A percentile compares a stretch with the other conserved stretches of the same genome.
phyloP scores from a whole-genome alignment of 2,329 filamentous ascomycete species.

The Pyrenochaeta sp. region DNA sequence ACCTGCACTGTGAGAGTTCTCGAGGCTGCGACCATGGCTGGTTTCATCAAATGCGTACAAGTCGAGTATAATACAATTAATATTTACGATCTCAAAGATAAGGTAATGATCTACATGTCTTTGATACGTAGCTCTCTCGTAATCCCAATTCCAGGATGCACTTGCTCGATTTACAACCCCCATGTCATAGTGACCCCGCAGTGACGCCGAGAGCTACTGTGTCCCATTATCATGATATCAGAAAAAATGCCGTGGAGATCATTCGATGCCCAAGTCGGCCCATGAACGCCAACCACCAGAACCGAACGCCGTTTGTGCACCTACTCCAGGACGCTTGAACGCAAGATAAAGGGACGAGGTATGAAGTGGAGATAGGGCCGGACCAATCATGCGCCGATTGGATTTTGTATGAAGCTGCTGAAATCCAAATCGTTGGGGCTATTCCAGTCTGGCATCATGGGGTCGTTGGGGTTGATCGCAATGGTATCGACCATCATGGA shows the following conservation, averaged over 20 bases:
- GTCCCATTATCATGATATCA: neutral
- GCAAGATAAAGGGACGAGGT: slow-evolving; percentile 38
- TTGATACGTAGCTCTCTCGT: neutral
- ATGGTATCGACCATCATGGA: slow-evolving; percentile 46
- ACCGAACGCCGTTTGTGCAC: slow-evolving; percentile 27
- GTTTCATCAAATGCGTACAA: neutral
- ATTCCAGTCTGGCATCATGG: slow-evolving; percentile 49
- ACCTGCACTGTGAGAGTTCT: neutral
- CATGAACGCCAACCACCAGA: slow-evolving; percentile 33
- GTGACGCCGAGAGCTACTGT: too few species aligned
- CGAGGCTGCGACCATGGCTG: neutral
- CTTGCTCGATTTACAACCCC: neutral
- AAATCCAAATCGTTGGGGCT: slow-evolving; percentile 47
- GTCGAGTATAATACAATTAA: slow-evolving; percentile 13
- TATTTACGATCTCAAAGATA: slow-evolving; percentile 8
- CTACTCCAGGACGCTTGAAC: slow-evolving; percentile 45
- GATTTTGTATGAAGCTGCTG: slow-evolving; percentile 48
- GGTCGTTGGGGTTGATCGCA: slow-evolving; percentile 37
- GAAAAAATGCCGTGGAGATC: neutral
- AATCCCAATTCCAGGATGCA: neutral
- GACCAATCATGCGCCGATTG: slow-evolving; percentile 40
- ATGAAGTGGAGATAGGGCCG: slow-evolving; percentile 24
- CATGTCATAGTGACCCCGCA: neutral
- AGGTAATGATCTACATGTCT: neutral
- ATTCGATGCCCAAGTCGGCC: slow-evolving; percentile 16